Percentiles rank a stretch among this genome's conserved stretches.
Evolutionary conservation across 2,329 filamentous ascomycete species (phyloP).

Genomic region (Stromatinia cepivora): DNA sequence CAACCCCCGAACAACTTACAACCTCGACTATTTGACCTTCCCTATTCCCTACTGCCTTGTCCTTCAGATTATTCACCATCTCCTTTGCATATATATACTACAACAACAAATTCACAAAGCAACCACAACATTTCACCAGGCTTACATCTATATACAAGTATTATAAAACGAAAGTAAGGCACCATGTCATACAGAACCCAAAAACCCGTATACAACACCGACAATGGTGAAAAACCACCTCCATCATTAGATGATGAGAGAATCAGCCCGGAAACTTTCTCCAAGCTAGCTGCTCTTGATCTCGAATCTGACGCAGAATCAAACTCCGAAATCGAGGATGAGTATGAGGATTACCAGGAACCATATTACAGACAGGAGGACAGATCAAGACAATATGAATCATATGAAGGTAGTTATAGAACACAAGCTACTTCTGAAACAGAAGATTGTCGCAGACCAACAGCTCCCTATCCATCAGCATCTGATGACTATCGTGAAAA

Average conservation of each 20-base stretch:
- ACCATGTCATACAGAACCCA: background rate
- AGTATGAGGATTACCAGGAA: background rate
- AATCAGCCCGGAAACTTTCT: background rate
- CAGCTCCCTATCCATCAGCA: background rate
- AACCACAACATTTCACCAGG: background rate
- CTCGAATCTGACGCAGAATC: background rate
- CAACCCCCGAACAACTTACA: background rate
- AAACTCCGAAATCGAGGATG: background rate
- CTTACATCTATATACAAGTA: background rate
- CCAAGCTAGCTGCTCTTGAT: background rate
- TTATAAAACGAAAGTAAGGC: background rate
- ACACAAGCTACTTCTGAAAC: background rate
- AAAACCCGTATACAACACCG: background rate
- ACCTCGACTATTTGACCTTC: background rate
- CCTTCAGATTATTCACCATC: background rate
- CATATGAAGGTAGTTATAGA: background rate
- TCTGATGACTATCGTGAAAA: background rate
- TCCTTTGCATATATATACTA: background rate
- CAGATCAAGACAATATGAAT: background rate
- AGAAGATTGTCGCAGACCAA: background rate
- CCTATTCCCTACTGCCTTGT: too few species aligned
- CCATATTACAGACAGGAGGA: background rate
- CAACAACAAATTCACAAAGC: background rate
- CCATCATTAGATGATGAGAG: constrained; percentile 5
- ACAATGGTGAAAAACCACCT: background rate